Evolutionary conservation across 805 yeast genomes (phyloP).

Genomic region (Kuraishia ogatae): DNA sequence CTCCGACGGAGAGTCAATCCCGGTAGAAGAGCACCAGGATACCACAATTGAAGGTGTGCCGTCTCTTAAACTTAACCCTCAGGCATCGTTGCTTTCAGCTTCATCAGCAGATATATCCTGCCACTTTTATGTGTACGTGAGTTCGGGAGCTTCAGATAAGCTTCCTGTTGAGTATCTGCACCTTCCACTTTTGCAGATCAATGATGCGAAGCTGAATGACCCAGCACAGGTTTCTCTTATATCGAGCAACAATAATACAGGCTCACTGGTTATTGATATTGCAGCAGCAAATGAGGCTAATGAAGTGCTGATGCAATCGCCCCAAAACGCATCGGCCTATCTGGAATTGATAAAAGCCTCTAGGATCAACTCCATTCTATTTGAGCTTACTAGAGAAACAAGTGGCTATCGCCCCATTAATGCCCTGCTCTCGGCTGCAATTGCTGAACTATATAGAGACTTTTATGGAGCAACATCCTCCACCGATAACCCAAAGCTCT

Average conservation of each 20-base stretch:
- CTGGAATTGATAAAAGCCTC: conserved; percentile 18
- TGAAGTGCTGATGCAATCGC: conserved; percentile 15
- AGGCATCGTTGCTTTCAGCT: background rate
- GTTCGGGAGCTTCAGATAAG: conserved; percentile 12
- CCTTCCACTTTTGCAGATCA: conserved; percentile 18
- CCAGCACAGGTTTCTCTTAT: background rate
- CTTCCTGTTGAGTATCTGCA: conserved; percentile 9
- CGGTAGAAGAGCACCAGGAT: conserved; percentile 9
- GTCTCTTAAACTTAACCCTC: background rate
- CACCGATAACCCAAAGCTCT: background rate
- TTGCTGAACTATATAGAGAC: conserved; percentile 13
- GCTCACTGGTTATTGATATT: conserved; percentile 15
- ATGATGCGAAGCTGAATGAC: conserved; percentile 7
- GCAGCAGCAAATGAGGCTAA: conserved; percentile 19
- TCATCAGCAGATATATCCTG: conserved; percentile 6
- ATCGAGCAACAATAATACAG: background rate
- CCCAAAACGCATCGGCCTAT: conserved; percentile 17
- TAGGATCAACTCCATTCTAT: conserved; percentile 16
- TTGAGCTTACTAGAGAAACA: conserved; percentile 18
- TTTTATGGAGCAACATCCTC: background rate
- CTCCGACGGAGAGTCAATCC: conserved; percentile 2
- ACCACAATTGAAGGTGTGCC: conserved; percentile 4
- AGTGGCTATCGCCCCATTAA: conserved; percentile 20
- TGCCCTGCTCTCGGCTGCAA: conserved; percentile 14
- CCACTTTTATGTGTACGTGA: conserved; percentile 22